Base-by-base conservation (phyloP, 148 eudicot genomes). In the Cornus florida region DNA sequence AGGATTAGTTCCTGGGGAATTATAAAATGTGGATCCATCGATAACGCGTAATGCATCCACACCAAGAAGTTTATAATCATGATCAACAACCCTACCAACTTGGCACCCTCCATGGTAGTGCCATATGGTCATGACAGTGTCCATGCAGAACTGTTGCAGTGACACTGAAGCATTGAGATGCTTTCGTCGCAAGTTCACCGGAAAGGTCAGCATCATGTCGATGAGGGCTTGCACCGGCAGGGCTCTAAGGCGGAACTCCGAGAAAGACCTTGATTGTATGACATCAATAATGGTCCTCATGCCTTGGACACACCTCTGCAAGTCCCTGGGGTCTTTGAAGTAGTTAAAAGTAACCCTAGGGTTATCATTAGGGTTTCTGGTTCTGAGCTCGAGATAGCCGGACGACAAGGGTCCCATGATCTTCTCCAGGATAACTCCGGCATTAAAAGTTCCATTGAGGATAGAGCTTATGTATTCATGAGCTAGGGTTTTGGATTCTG, bases 61-160 rank as follows among this genome's bases (percentile, higher is more conserved):
- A 13, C 94, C 94, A 17, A 87, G 53, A 39, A 89, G 89, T 80
- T 77, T 84, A 59, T 91, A 89, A 67, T 91, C 86, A 65, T 57
- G 78, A 80, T 91, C 94, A 22, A 91, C 92, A 3, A 89, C 94
- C 76, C 67, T 81, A 1, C 84, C 86, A 33, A 91, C 90, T 38
- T 84, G 90, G 67, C 92, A 89, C 0, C 94, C 94, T 43, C 92
- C 94, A 59, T 91, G 94, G 64, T 90, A 90, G 66, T 90, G 93
- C 91, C 91, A 90, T 66, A 90, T 88, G 14, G 91, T 90, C 87
- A 90, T 70, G 11, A 90, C 93, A 17, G 93, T 90, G 77, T 90
- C 93, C 10, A 78, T 84, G 69, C 93, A 90, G 59, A 76, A 90
- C 71, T 87, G 87, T 71, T 88, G 86, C 76, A 89, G 72, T 4